A percentile compares a stretch with the other conserved stretches of the same genome.
These are phyloP conservation scores for Athelia sp. DNA, from an alignment of 1,284 basidiomycete genomes.

Conservation along the genomic window DNA sequence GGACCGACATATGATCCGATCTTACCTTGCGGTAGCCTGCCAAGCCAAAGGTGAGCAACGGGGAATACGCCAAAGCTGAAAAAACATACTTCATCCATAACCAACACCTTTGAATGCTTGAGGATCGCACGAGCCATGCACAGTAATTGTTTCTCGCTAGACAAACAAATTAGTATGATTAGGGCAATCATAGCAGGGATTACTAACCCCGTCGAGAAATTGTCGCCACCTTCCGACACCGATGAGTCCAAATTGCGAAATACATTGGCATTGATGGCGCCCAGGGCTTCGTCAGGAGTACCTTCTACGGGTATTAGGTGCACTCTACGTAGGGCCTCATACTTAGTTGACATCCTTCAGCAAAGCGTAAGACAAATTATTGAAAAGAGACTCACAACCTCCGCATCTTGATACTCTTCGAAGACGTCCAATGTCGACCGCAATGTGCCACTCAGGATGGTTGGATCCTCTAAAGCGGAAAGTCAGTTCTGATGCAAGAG, in stretches of 20 bases:
- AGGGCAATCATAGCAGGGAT: neutral
- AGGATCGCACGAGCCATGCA: slow-evolving; percentile 66
- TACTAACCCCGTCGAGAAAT: slow-evolving; percentile 82
- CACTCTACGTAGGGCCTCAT: slow-evolving; percentile 83
- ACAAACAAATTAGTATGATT: neutral
- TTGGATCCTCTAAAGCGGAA: slow-evolving; percentile 71
- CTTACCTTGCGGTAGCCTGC: slow-evolving; percentile 63
- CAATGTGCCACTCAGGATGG: slow-evolving; percentile 84
- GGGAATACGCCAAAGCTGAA: slow-evolving; percentile 9
- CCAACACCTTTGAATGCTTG: slow-evolving; percentile 55
- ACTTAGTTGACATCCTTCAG: slow-evolving; percentile 37
- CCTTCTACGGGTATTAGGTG: slow-evolving; percentile 73
- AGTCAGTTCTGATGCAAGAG: slow-evolving; percentile 64
- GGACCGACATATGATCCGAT: neutral
- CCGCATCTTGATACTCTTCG: slow-evolving; percentile 80
- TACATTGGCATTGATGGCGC: slow-evolving; percentile 71
- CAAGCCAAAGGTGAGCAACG: slow-evolving; percentile 1
- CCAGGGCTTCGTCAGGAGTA: slow-evolving; percentile 43
- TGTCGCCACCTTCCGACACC: slow-evolving; percentile 89
- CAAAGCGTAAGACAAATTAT: slow-evolving; percentile 1
- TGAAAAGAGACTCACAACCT: slow-evolving; percentile 57
- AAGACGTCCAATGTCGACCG: slow-evolving; percentile 90
- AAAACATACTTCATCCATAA: slow-evolving; percentile 75
- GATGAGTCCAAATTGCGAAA: slow-evolving; percentile 83
- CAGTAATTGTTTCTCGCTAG: slow-evolving; percentile 55